These are phyloP conservation scores for Ascochyta rabiei DNA, from an alignment of 2,329 filamentous ascomycete species.

Conservation along the genomic window DNA sequence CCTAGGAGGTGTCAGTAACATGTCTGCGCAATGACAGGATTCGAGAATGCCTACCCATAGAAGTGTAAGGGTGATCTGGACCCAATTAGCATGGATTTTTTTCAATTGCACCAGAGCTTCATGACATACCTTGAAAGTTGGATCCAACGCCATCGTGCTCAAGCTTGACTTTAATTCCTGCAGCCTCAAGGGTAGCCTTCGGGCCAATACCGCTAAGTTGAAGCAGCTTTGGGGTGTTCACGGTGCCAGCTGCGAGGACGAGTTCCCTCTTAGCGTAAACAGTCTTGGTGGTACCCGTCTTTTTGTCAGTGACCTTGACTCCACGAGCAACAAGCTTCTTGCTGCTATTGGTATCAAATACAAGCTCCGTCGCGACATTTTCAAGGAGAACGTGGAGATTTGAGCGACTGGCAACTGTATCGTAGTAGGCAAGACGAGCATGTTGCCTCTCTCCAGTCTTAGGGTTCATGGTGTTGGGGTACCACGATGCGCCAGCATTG, in stretches of 20 bases:
- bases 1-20: background rate
- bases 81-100: no score
- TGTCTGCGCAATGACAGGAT: background rate
- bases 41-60: slow-evolving; percentile 2
- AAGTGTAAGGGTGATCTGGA: slow-evolving; percentile 36
- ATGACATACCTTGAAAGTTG: slow-evolving; percentile 33
- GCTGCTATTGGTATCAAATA: slow-evolving; percentile 26
- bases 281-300: slow-evolving; percentile 20
- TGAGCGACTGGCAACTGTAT: slow-evolving; percentile 30
- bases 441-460: slow-evolving; percentile 38
- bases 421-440: slow-evolving; percentile 41
- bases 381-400: slow-evolving; percentile 40
- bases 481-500: slow-evolving; percentile 45
- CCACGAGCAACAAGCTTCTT: slow-evolving; percentile 31
- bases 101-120: no score
- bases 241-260: slow-evolving; percentile 63
- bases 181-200: slow-evolving; percentile 31
- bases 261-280: slow-evolving; percentile 55
- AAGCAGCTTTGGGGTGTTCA: slow-evolving; percentile 62
- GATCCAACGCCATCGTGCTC: slow-evolving; percentile 40
- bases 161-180: slow-evolving; percentile 32
- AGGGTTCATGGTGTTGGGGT: slow-evolving; percentile 44
- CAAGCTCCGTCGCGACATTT: slow-evolving; percentile 27
- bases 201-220: slow-evolving; percentile 43
- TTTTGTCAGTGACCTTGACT: slow-evolving; percentile 32